A percentile compares a stretch with the other conserved stretches of the same genome.
phyloP scores from a whole-genome alignment of 129 eudicot genomes.

The Flaveria robusta region DNA sequence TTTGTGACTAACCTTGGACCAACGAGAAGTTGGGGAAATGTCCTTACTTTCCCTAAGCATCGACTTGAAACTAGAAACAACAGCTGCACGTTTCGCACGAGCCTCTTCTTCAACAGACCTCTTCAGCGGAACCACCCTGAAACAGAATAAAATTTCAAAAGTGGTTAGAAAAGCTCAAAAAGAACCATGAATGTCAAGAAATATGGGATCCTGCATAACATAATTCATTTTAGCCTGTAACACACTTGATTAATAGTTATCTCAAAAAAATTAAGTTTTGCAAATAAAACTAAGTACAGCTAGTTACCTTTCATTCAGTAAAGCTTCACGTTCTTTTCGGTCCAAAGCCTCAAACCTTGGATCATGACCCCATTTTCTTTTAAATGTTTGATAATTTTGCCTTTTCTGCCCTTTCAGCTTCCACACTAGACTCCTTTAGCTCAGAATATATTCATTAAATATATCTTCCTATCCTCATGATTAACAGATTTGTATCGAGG shows the following conservation, averaged over 20 bases:
- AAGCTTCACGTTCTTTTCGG: slow-evolving; percentile 78
- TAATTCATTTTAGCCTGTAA: slow-evolving; percentile 16
- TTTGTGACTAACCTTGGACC: slow-evolving; percentile 89
- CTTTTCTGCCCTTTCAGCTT: slow-evolving; percentile 57
- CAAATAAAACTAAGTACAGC: neutral
- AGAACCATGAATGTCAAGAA: slow-evolving; percentile 18
- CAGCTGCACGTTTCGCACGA: slow-evolving; percentile 76
- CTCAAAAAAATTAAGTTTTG: slow-evolving; percentile 8
- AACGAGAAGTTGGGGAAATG: slow-evolving; percentile 69
- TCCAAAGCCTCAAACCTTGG: slow-evolving; percentile 82
- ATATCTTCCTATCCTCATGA: slow-evolving; percentile 82
- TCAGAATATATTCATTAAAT: slow-evolving; percentile 82
- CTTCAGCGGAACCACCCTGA: slow-evolving; percentile 74
- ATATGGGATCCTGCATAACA: slow-evolving; percentile 25
- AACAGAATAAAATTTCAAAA: slow-evolving; percentile 11
- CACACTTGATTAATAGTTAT: slow-evolving; percentile 19
- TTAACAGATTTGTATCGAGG: slow-evolving; percentile 80
- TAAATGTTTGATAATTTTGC: slow-evolving; percentile 83
- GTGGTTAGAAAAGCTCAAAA: neutral
- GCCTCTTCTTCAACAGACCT: slow-evolving; percentile 78
- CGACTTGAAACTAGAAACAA: slow-evolving; percentile 66
- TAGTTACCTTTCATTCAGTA: slow-evolving; percentile 86
- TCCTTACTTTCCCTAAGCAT: slow-evolving; percentile 77
- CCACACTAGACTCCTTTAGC: slow-evolving; percentile 66
- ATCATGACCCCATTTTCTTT: slow-evolving; percentile 87